Evolutionary conservation across 139 green algal genomes (phyloP).

Genomic region (Chlamydomonas sphaeroides): DNA sequence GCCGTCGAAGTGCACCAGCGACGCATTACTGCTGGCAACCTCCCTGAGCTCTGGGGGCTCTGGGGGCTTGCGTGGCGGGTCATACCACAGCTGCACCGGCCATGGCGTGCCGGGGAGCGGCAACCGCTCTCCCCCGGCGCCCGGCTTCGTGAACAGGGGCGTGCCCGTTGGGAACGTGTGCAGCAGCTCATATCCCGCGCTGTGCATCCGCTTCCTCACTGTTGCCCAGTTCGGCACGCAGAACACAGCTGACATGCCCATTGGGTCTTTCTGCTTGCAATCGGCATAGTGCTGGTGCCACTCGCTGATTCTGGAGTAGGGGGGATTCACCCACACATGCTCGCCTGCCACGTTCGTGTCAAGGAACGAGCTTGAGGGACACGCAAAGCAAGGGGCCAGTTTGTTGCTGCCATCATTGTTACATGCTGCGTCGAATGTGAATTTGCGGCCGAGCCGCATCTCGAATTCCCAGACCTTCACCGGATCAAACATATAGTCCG

Average conservation of each 20-base stretch:
- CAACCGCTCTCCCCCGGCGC: neutral
- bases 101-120: neutral
- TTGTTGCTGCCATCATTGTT: neutral
- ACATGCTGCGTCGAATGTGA: neutral
- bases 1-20: neutral
- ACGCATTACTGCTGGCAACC: neutral
- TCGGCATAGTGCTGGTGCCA: neutral
- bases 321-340: neutral
- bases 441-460: neutral
- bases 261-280: neutral
- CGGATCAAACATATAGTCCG: neutral
- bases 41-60: neutral
- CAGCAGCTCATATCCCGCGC: neutral
- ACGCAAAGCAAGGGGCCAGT: neutral
- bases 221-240: neutral
- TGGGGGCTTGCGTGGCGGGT: neutral
- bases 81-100: constrained; percentile 8
- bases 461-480: neutral
- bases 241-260: neutral
- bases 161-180: neutral
- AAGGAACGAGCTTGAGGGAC: neutral
- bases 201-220: neutral
- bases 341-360: neutral
- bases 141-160: neutral
- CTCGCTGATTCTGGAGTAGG: neutral